These are phyloP conservation scores for Phragmites australis DNA, from an alignment of 176 grass and related monocot genomes.

Conservation along the genomic window DNA sequence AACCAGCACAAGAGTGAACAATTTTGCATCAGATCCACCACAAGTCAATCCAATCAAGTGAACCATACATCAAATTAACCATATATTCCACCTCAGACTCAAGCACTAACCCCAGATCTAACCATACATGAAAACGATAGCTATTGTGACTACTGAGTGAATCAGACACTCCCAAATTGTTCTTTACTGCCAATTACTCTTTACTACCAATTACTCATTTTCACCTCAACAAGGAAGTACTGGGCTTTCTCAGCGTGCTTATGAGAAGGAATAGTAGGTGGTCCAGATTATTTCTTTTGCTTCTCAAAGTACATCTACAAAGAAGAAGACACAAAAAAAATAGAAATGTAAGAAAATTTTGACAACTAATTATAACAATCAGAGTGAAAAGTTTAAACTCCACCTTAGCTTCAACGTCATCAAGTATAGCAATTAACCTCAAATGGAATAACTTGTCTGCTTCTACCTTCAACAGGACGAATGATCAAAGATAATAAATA, in stretches of 20 bases:
- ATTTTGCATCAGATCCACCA: too few relatives aligned
- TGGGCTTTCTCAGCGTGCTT: constrained; percentile 83
- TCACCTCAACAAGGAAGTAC: constrained; percentile 96
- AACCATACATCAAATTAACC: too few relatives aligned
- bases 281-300: constrained; percentile 85
- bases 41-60: too few relatives aligned
- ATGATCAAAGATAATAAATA: constrained; percentile 36
- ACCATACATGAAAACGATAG: too few relatives aligned
- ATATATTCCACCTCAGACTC: too few relatives aligned
- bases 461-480: constrained; percentile 72
- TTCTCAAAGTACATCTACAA: constrained; percentile 85
- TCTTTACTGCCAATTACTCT: neutral
- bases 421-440: constrained; percentile 84
- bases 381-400: constrained; percentile 21
- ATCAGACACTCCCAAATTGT: too few relatives aligned
- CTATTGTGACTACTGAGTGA: too few relatives aligned
- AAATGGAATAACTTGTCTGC: constrained; percentile 93
- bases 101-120: too few relatives aligned
- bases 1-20: too few relatives aligned
- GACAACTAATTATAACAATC: constrained; percentile 27
- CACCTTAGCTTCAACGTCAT: constrained; percentile 97
- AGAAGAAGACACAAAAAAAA: constrained; percentile 26
- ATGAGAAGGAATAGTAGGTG: constrained; percentile 63
- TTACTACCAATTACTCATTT: constrained; percentile 5
- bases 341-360: constrained; percentile 8